Percentiles rank a stretch among this genome's conserved stretches.
phyloP scores from a whole-genome alignment of 2,329 filamentous ascomycete species.

The Hypoxylon sp. region DNA sequence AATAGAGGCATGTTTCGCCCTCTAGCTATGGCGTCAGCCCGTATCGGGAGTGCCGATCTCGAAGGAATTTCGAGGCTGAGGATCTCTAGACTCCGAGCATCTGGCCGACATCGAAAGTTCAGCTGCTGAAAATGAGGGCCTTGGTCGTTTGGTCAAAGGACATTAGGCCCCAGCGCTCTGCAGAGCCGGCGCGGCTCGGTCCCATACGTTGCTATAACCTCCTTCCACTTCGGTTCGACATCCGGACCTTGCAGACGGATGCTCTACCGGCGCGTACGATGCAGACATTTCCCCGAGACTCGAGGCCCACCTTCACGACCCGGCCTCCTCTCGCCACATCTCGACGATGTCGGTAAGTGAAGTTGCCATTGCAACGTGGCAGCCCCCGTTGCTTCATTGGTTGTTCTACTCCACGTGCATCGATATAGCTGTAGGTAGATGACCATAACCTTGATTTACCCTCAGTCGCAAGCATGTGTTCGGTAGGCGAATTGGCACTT shows the following conservation, averaged over 20 bases:
- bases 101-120: constrained; percentile 15
- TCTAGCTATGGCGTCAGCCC: constrained; percentile 22
- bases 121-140: not conserved
- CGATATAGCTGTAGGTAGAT: not conserved
- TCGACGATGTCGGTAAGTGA: not conserved
- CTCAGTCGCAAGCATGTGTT: constrained; percentile 4
- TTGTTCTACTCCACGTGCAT: constrained; percentile 13
- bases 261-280: not conserved
- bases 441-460: not conserved
- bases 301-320: not conserved
- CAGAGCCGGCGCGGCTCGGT: constrained; percentile 1
- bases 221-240: constrained; percentile 18
- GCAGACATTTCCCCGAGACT: not conserved
- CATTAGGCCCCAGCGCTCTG: too few species aligned
- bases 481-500: constrained; percentile 16
- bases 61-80: constrained; percentile 26
- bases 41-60: constrained; percentile 1
- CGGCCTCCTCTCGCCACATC: too few species aligned
- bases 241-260: not conserved
- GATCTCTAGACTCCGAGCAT: constrained; percentile 25
- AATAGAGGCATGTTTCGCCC: not conserved
- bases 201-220: constrained; percentile 1
- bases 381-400: constrained; percentile 6
- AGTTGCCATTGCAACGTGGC: constrained; percentile 1
- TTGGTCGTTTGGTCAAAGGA: too few species aligned